These are phyloP conservation scores for Leishmania tropica DNA, from an alignment of 208 protist species.

Conservation along the genomic window DNA sequence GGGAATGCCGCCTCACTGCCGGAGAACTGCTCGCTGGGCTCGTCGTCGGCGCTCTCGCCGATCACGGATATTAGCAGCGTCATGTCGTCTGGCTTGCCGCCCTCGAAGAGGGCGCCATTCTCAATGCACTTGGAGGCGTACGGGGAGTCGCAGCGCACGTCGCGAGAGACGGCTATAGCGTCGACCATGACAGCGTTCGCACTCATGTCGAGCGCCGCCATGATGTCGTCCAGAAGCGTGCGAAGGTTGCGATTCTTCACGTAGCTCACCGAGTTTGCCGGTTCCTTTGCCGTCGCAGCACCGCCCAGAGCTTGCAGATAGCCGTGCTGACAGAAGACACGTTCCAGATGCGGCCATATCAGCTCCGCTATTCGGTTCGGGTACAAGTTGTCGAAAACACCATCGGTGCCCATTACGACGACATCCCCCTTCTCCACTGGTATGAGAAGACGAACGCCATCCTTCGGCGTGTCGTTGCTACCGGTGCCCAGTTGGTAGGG, in stretches of 20 bases:
- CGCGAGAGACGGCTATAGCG: conserved; percentile 39
- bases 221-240: conserved; percentile 44
- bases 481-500: conserved; percentile 72
- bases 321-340: conserved; percentile 36
- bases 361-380: conserved; percentile 35
- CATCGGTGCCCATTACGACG: conserved; percentile 71
- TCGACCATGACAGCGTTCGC: conserved; percentile 39
- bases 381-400: conserved; percentile 81
- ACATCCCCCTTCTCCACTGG: conserved; percentile 61
- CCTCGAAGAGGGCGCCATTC: conserved; percentile 62
- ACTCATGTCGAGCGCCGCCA: conserved; percentile 43
- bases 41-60: conserved; percentile 47
- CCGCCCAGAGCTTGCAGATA: conserved; percentile 8
- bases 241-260: conserved; percentile 25
- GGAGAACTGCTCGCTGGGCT: conserved; percentile 46
- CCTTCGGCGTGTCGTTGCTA: conserved; percentile 56
- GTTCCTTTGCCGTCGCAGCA: background rate
- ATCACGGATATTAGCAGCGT: conserved; percentile 65
- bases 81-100: conserved; percentile 84
- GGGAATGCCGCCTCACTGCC: conserved; percentile 47
- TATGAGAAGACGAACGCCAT: conserved; percentile 41
- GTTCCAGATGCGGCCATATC: conserved; percentile 43
- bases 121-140: conserved; percentile 73
- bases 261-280: background rate
- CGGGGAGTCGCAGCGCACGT: conserved; percentile 57